Evolutionary conservation across 192 early-diverging fungal species (phyloP).

Genomic region (Neocallimastix lanati): DNA sequence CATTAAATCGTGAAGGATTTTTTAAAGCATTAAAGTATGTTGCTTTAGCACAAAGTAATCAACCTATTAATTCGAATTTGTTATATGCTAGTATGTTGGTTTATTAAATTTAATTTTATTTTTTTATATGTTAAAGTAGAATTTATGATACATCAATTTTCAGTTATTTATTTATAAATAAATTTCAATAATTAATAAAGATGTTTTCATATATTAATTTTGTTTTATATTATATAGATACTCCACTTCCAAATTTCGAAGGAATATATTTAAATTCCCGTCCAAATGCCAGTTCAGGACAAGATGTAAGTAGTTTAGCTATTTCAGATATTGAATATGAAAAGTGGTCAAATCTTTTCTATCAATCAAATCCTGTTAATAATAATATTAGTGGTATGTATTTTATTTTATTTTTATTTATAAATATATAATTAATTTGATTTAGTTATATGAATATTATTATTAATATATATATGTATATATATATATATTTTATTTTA

Average conservation of each 20-base stretch:
- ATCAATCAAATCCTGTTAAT: neutral
- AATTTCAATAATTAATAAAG: too few relatives aligned
- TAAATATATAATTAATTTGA: too few relatives aligned
- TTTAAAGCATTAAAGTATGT: neutral
- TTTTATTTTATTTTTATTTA: too few relatives aligned
- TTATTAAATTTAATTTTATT: too few relatives aligned
- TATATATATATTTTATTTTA: too few relatives aligned
- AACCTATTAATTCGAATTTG: neutral
- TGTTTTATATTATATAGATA: too few relatives aligned
- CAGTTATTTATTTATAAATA: too few relatives aligned
- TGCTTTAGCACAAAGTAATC: neutral
- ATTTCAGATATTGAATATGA: neutral
- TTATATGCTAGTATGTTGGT: neutral
- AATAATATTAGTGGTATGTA: neutral
- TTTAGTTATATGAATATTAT: too few relatives aligned
- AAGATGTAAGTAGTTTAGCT: neutral
- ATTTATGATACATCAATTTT: too few relatives aligned
- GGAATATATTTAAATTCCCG: neutral
- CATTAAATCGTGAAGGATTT: neutral
- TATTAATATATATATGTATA: too few relatives aligned
- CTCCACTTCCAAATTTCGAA: too few relatives aligned
- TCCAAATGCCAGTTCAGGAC: neutral
- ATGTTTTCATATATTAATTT: too few relatives aligned
- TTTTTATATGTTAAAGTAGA: neutral
- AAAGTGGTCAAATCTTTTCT: neutral